A percentile compares a stretch with the other conserved stretches of the same genome.
Evolutionary conservation across 1,139 yeast genomes (phyloP).

Genomic region (Diutina scorzettiae): DNA sequence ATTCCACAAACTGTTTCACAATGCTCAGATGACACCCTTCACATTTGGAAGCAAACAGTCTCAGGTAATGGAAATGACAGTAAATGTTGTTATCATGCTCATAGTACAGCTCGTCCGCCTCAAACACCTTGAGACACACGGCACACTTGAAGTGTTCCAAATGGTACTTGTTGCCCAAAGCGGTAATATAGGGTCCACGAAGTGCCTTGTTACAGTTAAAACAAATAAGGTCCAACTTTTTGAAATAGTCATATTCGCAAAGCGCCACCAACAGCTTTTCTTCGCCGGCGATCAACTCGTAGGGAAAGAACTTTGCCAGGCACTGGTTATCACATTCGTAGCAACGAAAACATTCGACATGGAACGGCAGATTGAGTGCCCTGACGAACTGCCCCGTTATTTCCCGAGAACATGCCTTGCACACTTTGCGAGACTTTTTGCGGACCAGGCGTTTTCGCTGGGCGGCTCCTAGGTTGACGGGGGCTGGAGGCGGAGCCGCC

Average conservation of each 20-base stretch:
- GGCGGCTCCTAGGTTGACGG: background rate
- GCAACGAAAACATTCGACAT: slow-evolving; percentile 81
- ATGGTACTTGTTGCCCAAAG: slow-evolving; percentile 85
- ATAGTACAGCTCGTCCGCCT: slow-evolving; percentile 84
- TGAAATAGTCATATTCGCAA: slow-evolving; percentile 90
- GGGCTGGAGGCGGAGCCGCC: no score
- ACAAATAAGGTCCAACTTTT: slow-evolving; percentile 72
- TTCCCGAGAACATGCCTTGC: slow-evolving; percentile 52
- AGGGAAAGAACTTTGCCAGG: slow-evolving; percentile 61
- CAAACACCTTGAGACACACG: slow-evolving; percentile 78
- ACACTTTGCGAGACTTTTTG: slow-evolving; percentile 22
- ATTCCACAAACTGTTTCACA: slow-evolving; percentile 86
- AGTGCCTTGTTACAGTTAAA: slow-evolving; percentile 74
- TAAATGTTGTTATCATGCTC: slow-evolving; percentile 76
- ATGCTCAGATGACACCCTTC: slow-evolving; percentile 91
- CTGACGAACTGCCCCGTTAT: slow-evolving; percentile 78
- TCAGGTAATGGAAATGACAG: slow-evolving; percentile 87
- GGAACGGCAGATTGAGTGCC: slow-evolving; percentile 71
- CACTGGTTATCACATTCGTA: slow-evolving; percentile 71
- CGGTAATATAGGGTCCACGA: slow-evolving; percentile 89
- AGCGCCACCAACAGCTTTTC: slow-evolving; percentile 49
- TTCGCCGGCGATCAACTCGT: slow-evolving; percentile 22
- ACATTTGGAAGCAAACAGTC: slow-evolving; percentile 75
- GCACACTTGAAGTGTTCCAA: slow-evolving; percentile 92
- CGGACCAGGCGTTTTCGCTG: background rate